Base-by-base conservation (phyloP, 129 eudicot genomes). In the Heracleum sosnowskyi region DNA sequence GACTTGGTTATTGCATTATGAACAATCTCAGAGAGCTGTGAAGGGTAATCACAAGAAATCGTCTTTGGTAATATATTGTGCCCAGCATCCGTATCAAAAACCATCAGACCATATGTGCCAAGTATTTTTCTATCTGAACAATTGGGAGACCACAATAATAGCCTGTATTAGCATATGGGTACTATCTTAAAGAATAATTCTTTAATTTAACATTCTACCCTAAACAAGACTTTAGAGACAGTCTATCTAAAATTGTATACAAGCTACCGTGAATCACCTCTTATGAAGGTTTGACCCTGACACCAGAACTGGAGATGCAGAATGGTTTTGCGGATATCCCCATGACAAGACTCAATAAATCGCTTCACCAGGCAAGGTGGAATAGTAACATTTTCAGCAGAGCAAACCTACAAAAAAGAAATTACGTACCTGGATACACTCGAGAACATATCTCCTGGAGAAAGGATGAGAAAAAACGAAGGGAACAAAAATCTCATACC, bases 291-390 rank as follows among this genome's bases (percentile, higher is more conserved):
- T 86, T 90, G 92, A 71, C 97, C 92, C 81, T 96, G 99, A 84
- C 93, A 92, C 99, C 99, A 96, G 73, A 96, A 96, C 89, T 96
- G 99, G 82, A 96, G 97, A 82, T 83, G 89, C 89, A 79, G 81
- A 77, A 96, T 84, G 76, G 90, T 92, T 87, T 90, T 96, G 63
- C 99, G 99, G 45, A 96, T 92, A 90, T 96, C 99, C 55, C 97
- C 81, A 55, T 89, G 82, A 78, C 99, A 90, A 71, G 62, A 72
- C 47, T 82, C 84, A 74, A 90, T 83, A 80, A 86, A 87, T 66
- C 92, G 86, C 83, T 90, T 87, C 47, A 89, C 75, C 69, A 92
- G 41, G 35, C 53, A 78, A 81, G 91, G 87, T 73, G 89, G 81
- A 69, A 89, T 78, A 81, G 82, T 74, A 76, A 86, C 85, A 79